These are phyloP conservation scores for Pilatotrama ljubarskyi DNA, from an alignment of 768 basidiomycete genomes.

Conservation along the genomic window DNA sequence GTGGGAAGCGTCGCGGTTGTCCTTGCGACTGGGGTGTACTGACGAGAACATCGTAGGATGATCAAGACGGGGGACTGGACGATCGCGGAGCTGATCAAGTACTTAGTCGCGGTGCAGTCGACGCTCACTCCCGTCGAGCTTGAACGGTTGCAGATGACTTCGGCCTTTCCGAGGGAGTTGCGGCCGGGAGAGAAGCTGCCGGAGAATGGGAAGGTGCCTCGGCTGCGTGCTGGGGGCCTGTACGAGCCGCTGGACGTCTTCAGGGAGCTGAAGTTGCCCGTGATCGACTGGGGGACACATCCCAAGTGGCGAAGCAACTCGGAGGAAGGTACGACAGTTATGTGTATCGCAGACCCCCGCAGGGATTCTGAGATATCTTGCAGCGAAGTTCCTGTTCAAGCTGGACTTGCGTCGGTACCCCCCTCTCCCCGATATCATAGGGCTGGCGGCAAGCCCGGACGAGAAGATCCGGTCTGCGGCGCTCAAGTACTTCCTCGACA, in stretches of 20 bases:
- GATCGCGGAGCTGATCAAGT: slow-evolving; percentile 79
- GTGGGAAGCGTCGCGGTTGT: slow-evolving; percentile 36
- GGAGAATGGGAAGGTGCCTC: slow-evolving; percentile 27
- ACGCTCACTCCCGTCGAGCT: slow-evolving; percentile 59
- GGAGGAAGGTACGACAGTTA: slow-evolving; percentile 69
- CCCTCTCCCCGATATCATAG: slow-evolving; percentile 61
- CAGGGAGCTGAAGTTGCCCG: slow-evolving; percentile 70
- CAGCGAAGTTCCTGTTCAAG: slow-evolving; percentile 79
- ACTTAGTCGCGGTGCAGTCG: slow-evolving; percentile 80
- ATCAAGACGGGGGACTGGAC: slow-evolving; percentile 91
- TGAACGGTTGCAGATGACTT: slow-evolving; percentile 56
- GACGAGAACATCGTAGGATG: slow-evolving; percentile 53
- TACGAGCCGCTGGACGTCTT: slow-evolving; percentile 83
- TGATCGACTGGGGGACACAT: slow-evolving; percentile 84
- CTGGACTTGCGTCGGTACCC: slow-evolving; percentile 72
- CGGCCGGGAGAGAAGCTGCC: slow-evolving; percentile 18
- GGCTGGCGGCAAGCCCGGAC: slow-evolving; percentile 64
- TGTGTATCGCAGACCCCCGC: too few relatives aligned
- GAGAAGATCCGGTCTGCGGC: slow-evolving; percentile 55
- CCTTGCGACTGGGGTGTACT: neutral
- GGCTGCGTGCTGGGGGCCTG: slow-evolving; percentile 69
- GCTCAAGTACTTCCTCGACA: slow-evolving; percentile 81
- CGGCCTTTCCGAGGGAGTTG: slow-evolving; percentile 73
- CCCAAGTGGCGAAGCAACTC: slow-evolving; percentile 79
- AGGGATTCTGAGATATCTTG: neutral